Evolutionary conservation across 768 basidiomycete genomes (phyloP).

Genomic region (Lactarius hatsudake): DNA sequence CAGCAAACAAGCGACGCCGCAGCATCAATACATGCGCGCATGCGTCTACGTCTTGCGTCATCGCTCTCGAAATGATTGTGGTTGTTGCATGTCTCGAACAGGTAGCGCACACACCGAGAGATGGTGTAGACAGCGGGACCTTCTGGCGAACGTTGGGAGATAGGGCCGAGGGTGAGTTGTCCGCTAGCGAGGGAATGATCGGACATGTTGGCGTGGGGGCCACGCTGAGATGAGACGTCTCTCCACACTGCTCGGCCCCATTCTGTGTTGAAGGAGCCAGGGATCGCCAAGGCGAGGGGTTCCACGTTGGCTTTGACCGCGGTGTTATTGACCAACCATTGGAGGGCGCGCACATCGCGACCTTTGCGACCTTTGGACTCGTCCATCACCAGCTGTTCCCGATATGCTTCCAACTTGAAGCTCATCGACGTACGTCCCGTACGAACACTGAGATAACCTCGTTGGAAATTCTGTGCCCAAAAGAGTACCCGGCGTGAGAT

Average conservation of each 20-base stretch:
- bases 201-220: not conserved
- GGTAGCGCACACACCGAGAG: not conserved
- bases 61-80: not conserved
- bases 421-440: not conserved
- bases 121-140: not conserved
- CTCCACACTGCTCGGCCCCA: conserved; percentile 7
- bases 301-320: not conserved
- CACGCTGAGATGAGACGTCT: not conserved
- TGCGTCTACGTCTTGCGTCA: not conserved
- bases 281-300: not conserved
- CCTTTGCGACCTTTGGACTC: not conserved
- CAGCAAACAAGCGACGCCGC: not conserved
- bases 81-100: not conserved
- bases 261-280: not conserved
- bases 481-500: not conserved
- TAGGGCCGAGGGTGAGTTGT: not conserved
- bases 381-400: not conserved
- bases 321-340: not conserved
- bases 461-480: not conserved
- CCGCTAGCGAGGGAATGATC: too few species aligned
- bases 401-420: not conserved
- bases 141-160: not conserved
- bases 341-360: not conserved
- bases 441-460: not conserved
- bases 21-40: not conserved